phyloP scores from a whole-genome alignment of 331 rosid genomes.

The Acacia concinna region DNA sequence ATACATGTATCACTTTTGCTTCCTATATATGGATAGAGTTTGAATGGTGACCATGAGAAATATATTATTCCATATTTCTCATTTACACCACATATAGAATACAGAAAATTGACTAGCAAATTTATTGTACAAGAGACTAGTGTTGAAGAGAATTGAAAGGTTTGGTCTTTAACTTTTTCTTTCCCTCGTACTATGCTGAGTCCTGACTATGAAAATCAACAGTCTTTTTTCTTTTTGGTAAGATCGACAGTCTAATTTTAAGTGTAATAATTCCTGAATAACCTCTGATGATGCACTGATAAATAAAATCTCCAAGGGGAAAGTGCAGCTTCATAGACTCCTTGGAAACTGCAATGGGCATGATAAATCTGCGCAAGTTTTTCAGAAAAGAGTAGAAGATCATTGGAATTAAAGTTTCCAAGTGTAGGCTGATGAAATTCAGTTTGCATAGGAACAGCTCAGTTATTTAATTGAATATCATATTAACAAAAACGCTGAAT shows the following conservation, averaged over 20 bases:
- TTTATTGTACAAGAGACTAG: not conserved
- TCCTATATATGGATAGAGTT: constrained; percentile 8
- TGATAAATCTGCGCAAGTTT: not conserved
- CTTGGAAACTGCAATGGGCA: not conserved
- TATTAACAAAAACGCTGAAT: not conserved
- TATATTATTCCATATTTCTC: constrained; percentile 25
- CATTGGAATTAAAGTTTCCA: not conserved
- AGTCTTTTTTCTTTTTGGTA: not conserved
- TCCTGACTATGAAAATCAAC: not conserved
- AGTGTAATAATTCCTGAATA: not conserved
- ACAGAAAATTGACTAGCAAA: not conserved
- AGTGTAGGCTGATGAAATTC: constrained; percentile 6
- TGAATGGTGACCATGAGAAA: constrained; percentile 23
- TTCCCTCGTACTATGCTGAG: not conserved
- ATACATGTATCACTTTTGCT: constrained; percentile 15
- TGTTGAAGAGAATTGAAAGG: not conserved
- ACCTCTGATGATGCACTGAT: not conserved
- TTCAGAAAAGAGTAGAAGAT: not conserved
- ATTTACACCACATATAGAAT: constrained; percentile 13
- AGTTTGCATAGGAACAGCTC: constrained; percentile 7
- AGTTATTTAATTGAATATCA: not conserved
- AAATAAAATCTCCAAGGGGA: constrained; percentile 3
- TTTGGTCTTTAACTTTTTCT: not conserved
- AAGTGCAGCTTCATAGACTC: not conserved
- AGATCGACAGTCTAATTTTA: not conserved